Evolutionary conservation across 176 grass and related monocot genomes (phyloP), one percentile per base, ranked within the genome.

Genomic region (Carex kokanica): DNA sequence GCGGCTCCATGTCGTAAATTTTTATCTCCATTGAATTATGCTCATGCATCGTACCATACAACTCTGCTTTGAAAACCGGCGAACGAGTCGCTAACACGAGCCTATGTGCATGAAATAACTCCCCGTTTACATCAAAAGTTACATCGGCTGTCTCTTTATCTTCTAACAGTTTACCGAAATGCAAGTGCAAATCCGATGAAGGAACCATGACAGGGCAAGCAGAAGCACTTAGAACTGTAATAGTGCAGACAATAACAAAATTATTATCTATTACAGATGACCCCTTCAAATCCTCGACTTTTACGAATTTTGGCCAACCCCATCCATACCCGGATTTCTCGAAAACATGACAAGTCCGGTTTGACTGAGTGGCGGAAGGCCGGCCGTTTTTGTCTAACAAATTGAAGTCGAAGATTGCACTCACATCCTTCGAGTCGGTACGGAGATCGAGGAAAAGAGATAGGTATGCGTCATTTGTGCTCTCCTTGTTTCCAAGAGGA

Each of bases 341-440:
- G 16, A 64, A 82, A 66, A 82, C 79, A 65, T 82, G 79, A 15
- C 8, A 64, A 14, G 79, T 82, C 4, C 79, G 59, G 79, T 61
- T 82, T 12, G 65, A 82, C 9, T 82, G 79, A 7, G 62, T 64
- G 9, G 55, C 36, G 0, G 60, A 82, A 66, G 79, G 79, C 15
- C 40, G 60, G 2, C 79, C 79, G 0, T 66, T 41, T 20, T 52
- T 82, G 21, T 64, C 21, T 49, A 82, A 66, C 60, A 82, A 66
- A 82, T 82, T 82, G 27, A 82, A 82, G 41, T 82, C 79, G 21
- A 82, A 82, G 7, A 82, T 52, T 0, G 49, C 79, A 53, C 60
- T 82, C 4, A 82, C 79, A 47, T 82, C 79, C 60, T 82, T 82
- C 1, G 79, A 64, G 20, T 82, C 79, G 5, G 34, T 64, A 65